A percentile compares a stretch with the other conserved stretches of the same genome.
phyloP scores from a whole-genome alignment of 2,329 filamentous ascomycete genomes.

The Xylaria sp. region DNA sequence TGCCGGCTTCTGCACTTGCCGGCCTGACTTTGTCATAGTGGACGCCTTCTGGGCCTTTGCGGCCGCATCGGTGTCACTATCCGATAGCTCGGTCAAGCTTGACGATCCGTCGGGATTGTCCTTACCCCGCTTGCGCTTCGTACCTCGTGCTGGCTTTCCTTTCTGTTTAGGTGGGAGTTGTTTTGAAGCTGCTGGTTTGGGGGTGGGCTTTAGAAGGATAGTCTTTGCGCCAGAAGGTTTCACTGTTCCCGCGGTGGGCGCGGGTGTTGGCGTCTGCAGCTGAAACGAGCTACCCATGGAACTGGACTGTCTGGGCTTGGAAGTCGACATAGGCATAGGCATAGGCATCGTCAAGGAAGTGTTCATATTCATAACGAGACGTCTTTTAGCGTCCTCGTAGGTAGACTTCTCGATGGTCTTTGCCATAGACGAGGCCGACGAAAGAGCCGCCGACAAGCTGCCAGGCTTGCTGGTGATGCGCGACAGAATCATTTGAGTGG shows the following conservation, averaged over 20 bases:
- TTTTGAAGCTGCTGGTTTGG: constrained; percentile 31
- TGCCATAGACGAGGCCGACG: constrained; percentile 49
- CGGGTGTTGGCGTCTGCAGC: constrained; percentile 39
- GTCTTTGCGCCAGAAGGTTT: constrained; percentile 9
- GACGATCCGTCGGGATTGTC: constrained; percentile 43
- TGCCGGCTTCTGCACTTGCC: constrained; percentile 74
- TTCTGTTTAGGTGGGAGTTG: constrained; percentile 34
- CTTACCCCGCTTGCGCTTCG: constrained; percentile 53
- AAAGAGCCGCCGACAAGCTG: constrained; percentile 51
- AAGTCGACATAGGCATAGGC: constrained; percentile 49
- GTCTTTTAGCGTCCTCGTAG: constrained; percentile 55
- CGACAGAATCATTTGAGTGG: constrained; percentile 56
- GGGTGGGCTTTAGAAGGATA: neutral
- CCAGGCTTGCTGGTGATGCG: constrained; percentile 52
- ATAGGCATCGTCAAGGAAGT: constrained; percentile 55
- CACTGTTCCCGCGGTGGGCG: constrained; percentile 2
- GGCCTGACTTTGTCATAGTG: constrained; percentile 79
- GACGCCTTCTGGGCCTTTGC: constrained; percentile 61
- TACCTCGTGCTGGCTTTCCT: constrained; percentile 39
- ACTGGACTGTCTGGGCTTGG: neutral
- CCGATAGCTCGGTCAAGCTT: constrained; percentile 47
- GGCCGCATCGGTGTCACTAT: constrained; percentile 41
- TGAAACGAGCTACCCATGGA: constrained; percentile 43
- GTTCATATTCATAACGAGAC: constrained; percentile 55
- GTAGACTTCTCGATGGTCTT: constrained; percentile 49